Base-by-base conservation (phyloP, 2,329 filamentous ascomycete genomes). In the Aaosphaeria pasadenensis region DNA sequence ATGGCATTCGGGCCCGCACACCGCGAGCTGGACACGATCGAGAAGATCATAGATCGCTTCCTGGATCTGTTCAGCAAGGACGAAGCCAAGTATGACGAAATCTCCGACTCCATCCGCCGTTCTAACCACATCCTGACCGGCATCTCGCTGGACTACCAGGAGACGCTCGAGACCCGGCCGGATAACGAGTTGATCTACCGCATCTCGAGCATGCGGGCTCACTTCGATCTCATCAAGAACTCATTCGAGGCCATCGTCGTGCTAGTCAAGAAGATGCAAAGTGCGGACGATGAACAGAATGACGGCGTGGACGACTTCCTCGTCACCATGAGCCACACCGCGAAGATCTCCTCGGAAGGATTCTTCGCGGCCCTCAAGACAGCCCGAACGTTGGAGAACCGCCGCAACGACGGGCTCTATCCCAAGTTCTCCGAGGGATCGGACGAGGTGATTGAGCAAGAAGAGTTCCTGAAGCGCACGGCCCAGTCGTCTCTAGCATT, bases 21-120 rank as follows among this genome's bases (percentile, higher is more conserved):
- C 49, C 89, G 90, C 58, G 94, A 97, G 69, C 77, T 97, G 44
- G 89, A 96, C 65, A 90, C 91, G 0, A 89, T 97, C 7, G 94
- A 99, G 72, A 82, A 91, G 48, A 88, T 89, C 0, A 73, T 97
- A 43, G 96, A 96, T 63, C 82, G 81, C 47, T 96, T 91, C 83
- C 88, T 97, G 48, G 91, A 96, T 55, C 84, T 84, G 5, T 69
- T 96, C 46, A 86, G 90, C 54, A 85, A 84, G 45, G 91, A 95
- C 57, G 91, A 96, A 47, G 74, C 97, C 43, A 91, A 91, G 70
- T 88, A 92, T 71, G 84, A 87, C 67, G 86, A 89, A 59, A 91
- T 91, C 63, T 85, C 88, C 0, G 83, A 83, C 28, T 89, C 95
- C 64, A 76, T 97, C 35, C 86, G 92, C 60, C 84, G 74, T 11